Base-by-base conservation (phyloP, 495 filamentous ascomycete species). In the Cercophora newfieldiana region DNA sequence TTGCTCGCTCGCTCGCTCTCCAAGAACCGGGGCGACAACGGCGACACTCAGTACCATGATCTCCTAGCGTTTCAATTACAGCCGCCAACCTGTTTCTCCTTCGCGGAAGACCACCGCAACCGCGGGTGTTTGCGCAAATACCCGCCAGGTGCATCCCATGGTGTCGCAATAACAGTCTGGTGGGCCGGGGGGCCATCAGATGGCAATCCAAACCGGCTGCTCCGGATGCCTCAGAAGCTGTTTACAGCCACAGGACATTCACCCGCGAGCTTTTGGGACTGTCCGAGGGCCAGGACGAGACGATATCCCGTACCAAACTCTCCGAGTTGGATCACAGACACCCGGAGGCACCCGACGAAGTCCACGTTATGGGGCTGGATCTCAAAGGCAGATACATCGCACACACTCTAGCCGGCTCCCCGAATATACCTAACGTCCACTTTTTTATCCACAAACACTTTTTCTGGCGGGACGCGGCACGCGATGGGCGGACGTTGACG, bases 101-200 rank as follows among this genome's bases (percentile, higher is more conserved):
- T 66, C 51, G 68, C 30, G 53, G 71, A 57, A 68, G 63, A 64
- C 75, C 69, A 72, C 79, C 83, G 78, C 82, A 77, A 59, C 77
- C 74, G 81, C 83, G 82, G 81, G 80, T 80, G 72, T 75, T 79
- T 73, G 76, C 78, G 74, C 76, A 78, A 79, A 85, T 85, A 84
- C 79, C 76, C 67, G 74, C 66, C 73, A 80, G 76, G 71, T 66
- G 62, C 68, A 65, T 67, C 61, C 58, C 22, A 85, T 86, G 84
- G 78, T 73, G 54, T 60, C 73, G 53, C 80, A 80, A 79, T 85
- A 82, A 79, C 82, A 69, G 66, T 48, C 63, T 26, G 47, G 80
- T 60, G 72, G 83, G 82, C 83, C 82, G 81, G 81, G 83, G 77
- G 80, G 83, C 82, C 82, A 80, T 18, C 63, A 61, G 62, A 61